Evolutionary conservation across 2,329 filamentous ascomycete species (phyloP).

Genomic region (Hypocreales sp.): DNA sequence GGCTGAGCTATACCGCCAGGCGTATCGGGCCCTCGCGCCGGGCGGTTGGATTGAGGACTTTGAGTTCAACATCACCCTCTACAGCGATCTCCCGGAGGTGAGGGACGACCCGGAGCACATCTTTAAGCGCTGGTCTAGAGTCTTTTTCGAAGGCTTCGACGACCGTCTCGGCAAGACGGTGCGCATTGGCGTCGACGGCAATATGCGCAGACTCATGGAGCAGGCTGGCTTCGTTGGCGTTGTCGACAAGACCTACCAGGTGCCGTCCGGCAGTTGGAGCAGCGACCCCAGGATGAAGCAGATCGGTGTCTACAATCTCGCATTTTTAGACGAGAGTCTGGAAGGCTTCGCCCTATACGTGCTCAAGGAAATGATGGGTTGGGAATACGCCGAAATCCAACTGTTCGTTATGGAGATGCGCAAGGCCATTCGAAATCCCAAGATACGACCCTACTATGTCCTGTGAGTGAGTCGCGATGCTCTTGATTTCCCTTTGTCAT

Average conservation of each 20-base stretch:
- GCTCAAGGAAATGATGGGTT: conserved; percentile 12
- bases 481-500: too few species aligned
- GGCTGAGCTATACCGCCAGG: conserved; percentile 31
- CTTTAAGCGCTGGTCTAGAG: conserved; percentile 10
- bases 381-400: conserved; percentile 9
- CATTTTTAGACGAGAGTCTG: conserved; percentile 11
- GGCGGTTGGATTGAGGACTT: conserved; percentile 29
- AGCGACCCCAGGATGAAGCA: conserved; percentile 5
- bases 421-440: conserved; percentile 7
- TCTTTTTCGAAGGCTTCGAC: conserved; percentile 10
- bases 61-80: conserved; percentile 8
- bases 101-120: conserved; percentile 10
- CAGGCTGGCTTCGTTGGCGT: conserved; percentile 9
- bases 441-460: conserved; percentile 9
- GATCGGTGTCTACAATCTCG: conserved; percentile 8
- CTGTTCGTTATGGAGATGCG: conserved; percentile 11
- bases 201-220: conserved; percentile 8
- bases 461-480: conserved; percentile 6
- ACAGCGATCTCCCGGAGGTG: conserved; percentile 8
- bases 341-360: conserved; percentile 13
- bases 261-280: conserved; percentile 6
- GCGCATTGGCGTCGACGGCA: conserved; percentile 7
- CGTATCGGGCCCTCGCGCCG: conserved; percentile 36
- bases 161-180: conserved; percentile 10
- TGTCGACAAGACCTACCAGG: conserved; percentile 4